Percentiles rank a stretch among this genome's conserved stretches.
These are phyloP conservation scores for Lasiosphaeris hirsuta DNA, from an alignment of 495 filamentous ascomycete genomes.

Conservation along the genomic window DNA sequence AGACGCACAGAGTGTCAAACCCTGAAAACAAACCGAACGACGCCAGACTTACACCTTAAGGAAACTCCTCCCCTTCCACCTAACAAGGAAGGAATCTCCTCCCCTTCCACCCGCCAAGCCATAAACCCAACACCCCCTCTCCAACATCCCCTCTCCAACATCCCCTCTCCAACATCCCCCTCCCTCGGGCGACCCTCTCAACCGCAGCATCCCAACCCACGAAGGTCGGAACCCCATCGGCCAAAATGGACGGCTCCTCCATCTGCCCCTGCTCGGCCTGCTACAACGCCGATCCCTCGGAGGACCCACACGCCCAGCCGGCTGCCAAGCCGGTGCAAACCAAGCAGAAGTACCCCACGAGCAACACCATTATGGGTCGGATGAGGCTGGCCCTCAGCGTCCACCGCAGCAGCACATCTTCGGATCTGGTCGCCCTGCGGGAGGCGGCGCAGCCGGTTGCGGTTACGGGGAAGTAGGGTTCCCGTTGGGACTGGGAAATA, in stretches of 20 bases:
- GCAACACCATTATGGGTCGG: background rate
- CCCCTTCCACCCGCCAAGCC: too few species aligned
- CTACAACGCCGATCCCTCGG: slow-evolving; percentile 12
- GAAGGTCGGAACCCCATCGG: too few species aligned
- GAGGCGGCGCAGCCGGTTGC: slow-evolving; percentile 4
- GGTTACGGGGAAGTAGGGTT: too few species aligned
- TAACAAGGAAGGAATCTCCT: too few species aligned
- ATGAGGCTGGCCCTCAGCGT: slow-evolving; percentile 1
- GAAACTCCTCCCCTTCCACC: too few species aligned
- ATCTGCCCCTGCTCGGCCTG: slow-evolving; percentile 26
- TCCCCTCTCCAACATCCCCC: too few species aligned
- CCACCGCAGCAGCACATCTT: background rate
- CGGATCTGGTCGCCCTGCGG: slow-evolving; percentile 5
- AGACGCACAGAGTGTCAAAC: too few species aligned
- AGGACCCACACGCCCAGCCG: background rate
- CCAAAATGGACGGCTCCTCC: slow-evolving; percentile 7
- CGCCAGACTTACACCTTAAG: too few species aligned
- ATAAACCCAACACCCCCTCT: too few species aligned
- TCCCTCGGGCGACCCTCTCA: background rate
- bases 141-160: too few species aligned
- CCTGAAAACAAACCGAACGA: too few species aligned
- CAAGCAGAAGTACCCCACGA: background rate
- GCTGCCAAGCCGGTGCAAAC: background rate
- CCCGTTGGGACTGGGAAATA: too few species aligned
- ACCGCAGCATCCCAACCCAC: background rate